Percentiles rank a stretch among this genome's conserved stretches.
Evolutionary conservation across 2,329 filamentous ascomycete genomes (phyloP).

Genomic region (Pseudomassariella vexata): DNA sequence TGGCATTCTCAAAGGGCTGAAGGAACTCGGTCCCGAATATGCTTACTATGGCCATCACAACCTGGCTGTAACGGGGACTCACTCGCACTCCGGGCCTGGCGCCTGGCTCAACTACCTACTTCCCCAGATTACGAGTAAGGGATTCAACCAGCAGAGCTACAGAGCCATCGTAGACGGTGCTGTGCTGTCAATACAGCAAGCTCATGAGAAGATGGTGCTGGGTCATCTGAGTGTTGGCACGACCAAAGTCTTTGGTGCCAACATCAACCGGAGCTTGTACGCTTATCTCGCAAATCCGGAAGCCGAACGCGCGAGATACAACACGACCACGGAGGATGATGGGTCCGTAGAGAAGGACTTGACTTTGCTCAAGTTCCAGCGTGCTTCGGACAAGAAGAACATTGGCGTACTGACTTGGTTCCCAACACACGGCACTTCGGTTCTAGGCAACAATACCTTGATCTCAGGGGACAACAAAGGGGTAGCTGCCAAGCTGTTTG

Average conservation of each 20-base stretch:
- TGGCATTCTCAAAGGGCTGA: constrained; percentile 75
- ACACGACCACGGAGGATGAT: constrained; percentile 43
- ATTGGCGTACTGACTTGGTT: constrained; percentile 87
- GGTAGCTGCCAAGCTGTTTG: constrained; percentile 79
- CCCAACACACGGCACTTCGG: constrained; percentile 83
- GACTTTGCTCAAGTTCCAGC: constrained; percentile 73
- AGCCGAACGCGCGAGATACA: constrained; percentile 66
- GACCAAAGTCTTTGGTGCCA: constrained; percentile 66
- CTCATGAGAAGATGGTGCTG: constrained; percentile 65
- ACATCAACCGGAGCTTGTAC: constrained; percentile 84
- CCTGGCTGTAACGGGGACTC: constrained; percentile 84
- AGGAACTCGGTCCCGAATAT: constrained; percentile 65
- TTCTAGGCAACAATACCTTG: constrained; percentile 87
- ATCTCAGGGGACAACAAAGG: constrained; percentile 96
- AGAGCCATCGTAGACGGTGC: constrained; percentile 84
- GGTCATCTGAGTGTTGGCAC: constrained; percentile 46
- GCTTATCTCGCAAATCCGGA: constrained; percentile 83
- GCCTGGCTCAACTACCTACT: constrained; percentile 94
- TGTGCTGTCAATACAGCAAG: constrained; percentile 72
- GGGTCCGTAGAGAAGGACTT: constrained; percentile 63
- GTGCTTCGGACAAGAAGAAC: constrained; percentile 67
- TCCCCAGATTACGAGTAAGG: constrained; percentile 82
- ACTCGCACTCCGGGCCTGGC: constrained; percentile 86
- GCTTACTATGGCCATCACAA: constrained; percentile 72
- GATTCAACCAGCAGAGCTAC: constrained; percentile 83